These are phyloP conservation scores for Suhomyces chickasaworum DNA, from an alignment of 1,139 yeast species.

Conservation along the genomic window DNA sequence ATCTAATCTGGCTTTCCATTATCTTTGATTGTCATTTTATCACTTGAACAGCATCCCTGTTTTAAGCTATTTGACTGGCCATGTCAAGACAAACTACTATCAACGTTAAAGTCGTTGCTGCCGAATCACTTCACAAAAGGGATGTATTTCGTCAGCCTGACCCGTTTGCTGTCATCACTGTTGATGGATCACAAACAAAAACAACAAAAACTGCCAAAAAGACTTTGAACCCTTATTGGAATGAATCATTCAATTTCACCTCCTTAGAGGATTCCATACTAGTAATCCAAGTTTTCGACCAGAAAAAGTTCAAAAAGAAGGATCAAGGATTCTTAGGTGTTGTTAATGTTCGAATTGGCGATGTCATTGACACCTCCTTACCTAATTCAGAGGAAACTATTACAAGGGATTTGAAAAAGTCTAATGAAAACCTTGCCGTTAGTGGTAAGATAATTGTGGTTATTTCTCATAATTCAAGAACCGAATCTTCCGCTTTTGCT, in stretches of 20 bases:
- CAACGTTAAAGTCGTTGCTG: slow-evolving; percentile 85
- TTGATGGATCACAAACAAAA: slow-evolving; percentile 95
- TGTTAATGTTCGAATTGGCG: slow-evolving; percentile 87
- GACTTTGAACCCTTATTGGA: slow-evolving; percentile 97
- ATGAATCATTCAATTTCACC: slow-evolving; percentile 78
- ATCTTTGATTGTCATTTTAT: background rate
- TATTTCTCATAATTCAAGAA: slow-evolving; percentile 46
- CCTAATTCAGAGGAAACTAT: slow-evolving; percentile 75
- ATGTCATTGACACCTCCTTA: slow-evolving; percentile 73
- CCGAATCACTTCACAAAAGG: slow-evolving; percentile 92
- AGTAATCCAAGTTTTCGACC: slow-evolving; percentile 94
- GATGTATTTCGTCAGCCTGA: slow-evolving; percentile 96
- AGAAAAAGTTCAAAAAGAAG: slow-evolving; percentile 94
- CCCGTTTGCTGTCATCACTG: slow-evolving; percentile 96
- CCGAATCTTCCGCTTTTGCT: slow-evolving; percentile 16
- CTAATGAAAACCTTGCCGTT: slow-evolving; percentile 88
- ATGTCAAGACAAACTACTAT: slow-evolving; percentile 39
- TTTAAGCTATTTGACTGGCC: background rate
- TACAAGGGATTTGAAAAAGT: slow-evolving; percentile 87
- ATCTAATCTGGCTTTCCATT: background rate
- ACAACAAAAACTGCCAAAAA: slow-evolving; percentile 92
- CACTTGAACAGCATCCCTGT: background rate
- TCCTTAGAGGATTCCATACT: slow-evolving; percentile 84
- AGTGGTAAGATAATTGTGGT: slow-evolving; percentile 89
- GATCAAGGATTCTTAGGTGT: slow-evolving; percentile 99